Conservation (phyloP, 805 yeast species). For the Yamadazyma akitaensis region DNA sequence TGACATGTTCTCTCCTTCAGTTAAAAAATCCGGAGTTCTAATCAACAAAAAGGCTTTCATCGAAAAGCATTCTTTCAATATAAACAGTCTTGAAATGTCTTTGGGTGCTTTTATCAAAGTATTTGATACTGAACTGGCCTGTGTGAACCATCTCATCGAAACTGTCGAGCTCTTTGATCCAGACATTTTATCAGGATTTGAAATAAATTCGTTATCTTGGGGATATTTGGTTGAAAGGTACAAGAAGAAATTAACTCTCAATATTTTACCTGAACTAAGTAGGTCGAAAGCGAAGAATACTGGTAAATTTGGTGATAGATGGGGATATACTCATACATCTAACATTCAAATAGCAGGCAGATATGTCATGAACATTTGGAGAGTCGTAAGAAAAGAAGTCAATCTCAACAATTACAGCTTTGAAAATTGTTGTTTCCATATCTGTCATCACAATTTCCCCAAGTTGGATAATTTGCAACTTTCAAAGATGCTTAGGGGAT, state of each 20-base stretch:
- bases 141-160: slow-evolving; percentile 54
- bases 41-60: slow-evolving; percentile 7
- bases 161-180: slow-evolving; percentile 71
- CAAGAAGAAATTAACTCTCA: slow-evolving; percentile 41
- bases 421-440: slow-evolving; percentile 70
- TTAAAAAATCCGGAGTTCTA: slow-evolving; percentile 17
- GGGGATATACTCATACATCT: slow-evolving; percentile 83
- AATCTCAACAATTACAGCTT: slow-evolving; percentile 65
- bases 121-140: slow-evolving; percentile 45
- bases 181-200: slow-evolving; percentile 84
- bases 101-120: background rate
- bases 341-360: slow-evolving; percentile 71
- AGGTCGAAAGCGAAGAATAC: slow-evolving; percentile 49
- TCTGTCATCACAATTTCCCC: slow-evolving; percentile 68
- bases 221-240: slow-evolving; percentile 79
- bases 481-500: slow-evolving; percentile 29
- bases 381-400: slow-evolving; percentile 61
- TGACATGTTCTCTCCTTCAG: slow-evolving; percentile 12
- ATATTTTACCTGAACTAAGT: slow-evolving; percentile 58
- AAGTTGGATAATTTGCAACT: slow-evolving; percentile 49
- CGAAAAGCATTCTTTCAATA: background rate
- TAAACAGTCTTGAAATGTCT: background rate
- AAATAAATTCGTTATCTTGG: slow-evolving; percentile 80
- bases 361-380: slow-evolving; percentile 83
- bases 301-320: slow-evolving; percentile 60